phyloP scores from a whole-genome alignment of 345 rosid species.

The Alliaria petiolata region DNA sequence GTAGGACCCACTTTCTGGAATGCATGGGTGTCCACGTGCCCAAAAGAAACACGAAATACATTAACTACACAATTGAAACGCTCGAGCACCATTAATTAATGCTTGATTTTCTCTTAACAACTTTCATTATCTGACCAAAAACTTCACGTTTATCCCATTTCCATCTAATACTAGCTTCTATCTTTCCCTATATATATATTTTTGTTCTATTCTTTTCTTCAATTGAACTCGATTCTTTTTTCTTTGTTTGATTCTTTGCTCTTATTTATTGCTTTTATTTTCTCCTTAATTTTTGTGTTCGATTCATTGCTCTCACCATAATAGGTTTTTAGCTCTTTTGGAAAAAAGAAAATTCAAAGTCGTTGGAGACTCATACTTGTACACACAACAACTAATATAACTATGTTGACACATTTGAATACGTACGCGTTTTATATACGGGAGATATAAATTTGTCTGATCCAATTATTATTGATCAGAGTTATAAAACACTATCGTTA shows the following conservation, averaged over 20 bases:
- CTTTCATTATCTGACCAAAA: neutral
- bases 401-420: neutral
- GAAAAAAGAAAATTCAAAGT: neutral
- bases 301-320: neutral
- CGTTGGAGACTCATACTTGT: neutral
- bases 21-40: neutral
- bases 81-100: neutral
- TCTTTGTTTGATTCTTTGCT: too few relatives aligned
- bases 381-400: neutral
- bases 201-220: neutral
- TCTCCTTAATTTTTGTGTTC: neutral
- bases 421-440: neutral
- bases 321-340: neutral
- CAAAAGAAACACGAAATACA: neutral
- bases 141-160: neutral
- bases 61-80: neutral
- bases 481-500: conserved; percentile 9
- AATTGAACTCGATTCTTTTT: neutral
- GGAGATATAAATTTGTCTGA: too few relatives aligned
- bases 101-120: neutral
- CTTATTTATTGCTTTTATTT: neutral
- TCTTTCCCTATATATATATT: neutral
- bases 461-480: too few relatives aligned
- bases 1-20: too few relatives aligned
- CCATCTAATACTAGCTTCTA: neutral